These are phyloP conservation scores for Physcomitrium patens DNA, from an alignment of 225 moss, liverwort and hornwort genomes.

Conservation along the genomic window DNA sequence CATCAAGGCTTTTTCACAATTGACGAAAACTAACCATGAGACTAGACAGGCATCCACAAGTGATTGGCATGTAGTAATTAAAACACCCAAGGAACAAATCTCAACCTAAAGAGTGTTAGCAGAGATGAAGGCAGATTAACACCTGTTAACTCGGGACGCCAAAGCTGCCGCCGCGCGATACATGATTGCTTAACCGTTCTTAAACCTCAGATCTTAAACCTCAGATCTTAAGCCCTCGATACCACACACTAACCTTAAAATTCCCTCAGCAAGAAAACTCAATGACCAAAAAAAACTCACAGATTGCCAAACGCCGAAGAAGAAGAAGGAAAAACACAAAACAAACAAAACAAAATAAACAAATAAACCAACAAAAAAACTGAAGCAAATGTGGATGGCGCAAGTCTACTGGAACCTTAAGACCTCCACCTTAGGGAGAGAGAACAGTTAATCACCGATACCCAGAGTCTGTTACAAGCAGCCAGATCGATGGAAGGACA, in stretches of 20 bases:
- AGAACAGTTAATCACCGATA: neutral
- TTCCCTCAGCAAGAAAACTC: neutral
- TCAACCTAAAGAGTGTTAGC: too few relatives aligned
- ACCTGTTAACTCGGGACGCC: slow-evolving; percentile 59
- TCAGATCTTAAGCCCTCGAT: slow-evolving; percentile 4
- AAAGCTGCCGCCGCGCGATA: slow-evolving; percentile 60
- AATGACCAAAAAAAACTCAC: neutral
- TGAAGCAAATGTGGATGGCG: neutral
- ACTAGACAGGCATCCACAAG: neutral
- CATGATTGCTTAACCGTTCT: slow-evolving; percentile 34
- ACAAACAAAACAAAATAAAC: too few relatives aligned
- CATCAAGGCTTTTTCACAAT: neutral
- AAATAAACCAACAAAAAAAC: too few relatives aligned
- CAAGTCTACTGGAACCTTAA: neutral
- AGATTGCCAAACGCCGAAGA: neutral
- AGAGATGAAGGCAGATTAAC: neutral
- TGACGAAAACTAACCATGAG: neutral
- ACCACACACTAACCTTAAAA: neutral
- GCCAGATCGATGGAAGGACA: neutral
- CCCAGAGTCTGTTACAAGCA: neutral
- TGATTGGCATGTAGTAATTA: neutral
- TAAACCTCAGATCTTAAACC: neutral
- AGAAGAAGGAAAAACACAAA: neutral
- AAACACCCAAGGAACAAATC: slow-evolving; percentile 14
- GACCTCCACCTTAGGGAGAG: neutral